phyloP scores from a whole-genome alignment of 306 rosid genomes.

The Purshia tridentata region DNA sequence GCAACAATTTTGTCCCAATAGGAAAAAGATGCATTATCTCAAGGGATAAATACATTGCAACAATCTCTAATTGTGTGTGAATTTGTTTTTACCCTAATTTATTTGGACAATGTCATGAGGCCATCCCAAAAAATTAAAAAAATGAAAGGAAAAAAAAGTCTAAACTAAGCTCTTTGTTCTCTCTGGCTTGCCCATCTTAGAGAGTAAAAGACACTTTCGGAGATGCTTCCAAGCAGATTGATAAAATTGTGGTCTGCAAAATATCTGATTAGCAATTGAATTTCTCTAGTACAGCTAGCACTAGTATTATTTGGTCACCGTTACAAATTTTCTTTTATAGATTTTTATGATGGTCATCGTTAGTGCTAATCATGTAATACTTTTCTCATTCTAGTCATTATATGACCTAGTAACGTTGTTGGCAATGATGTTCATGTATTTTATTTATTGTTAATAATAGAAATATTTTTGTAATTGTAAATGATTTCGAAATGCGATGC shows the following conservation, averaged over 20 bases:
- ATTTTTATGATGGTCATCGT: neutral
- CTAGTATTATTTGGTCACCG: constrained; percentile 9
- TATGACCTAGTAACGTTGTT: neutral
- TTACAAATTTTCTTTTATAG: constrained; percentile 14
- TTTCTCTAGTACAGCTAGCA: constrained; percentile 24
- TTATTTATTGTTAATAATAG: constrained; percentile 18
- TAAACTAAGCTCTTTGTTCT: constrained; percentile 67
- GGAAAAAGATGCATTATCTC: constrained; percentile 97
- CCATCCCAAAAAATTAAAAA: neutral
- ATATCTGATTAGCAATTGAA: constrained; percentile 14
- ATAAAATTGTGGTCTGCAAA: constrained; percentile 19
- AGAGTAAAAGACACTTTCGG: constrained; percentile 42
- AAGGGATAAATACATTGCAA: constrained; percentile 96
- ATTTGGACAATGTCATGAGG: neutral
- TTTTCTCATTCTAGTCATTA: neutral
- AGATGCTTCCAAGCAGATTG: constrained; percentile 9
- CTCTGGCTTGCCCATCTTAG: constrained; percentile 97
- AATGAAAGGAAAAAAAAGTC: neutral
- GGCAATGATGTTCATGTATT: constrained; percentile 4
- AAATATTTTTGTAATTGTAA: neutral
- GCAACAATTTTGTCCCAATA: constrained; percentile 95
- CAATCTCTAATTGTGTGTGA: constrained; percentile 49
- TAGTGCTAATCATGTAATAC: constrained; percentile 10
- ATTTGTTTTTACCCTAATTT: neutral
- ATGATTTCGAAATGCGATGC: neutral